Evolutionary conservation across 805 yeast species (phyloP).

Genomic region (Candida krabiensis): DNA sequence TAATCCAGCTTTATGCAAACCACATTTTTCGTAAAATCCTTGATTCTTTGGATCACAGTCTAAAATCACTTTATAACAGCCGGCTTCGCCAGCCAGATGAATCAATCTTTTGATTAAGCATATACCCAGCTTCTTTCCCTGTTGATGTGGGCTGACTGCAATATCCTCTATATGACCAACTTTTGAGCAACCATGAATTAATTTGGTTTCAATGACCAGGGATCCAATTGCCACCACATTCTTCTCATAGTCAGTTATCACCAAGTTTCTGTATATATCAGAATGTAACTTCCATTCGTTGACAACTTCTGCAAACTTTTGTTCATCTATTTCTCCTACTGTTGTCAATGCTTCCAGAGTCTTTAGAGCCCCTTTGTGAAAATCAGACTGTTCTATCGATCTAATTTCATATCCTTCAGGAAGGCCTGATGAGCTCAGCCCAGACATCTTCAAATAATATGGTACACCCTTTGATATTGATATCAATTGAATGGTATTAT

Average conservation of each 20-base stretch:
- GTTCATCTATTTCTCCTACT: constrained; percentile 68
- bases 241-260: constrained; percentile 54
- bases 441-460: too few species aligned
- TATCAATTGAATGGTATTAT: too few species aligned
- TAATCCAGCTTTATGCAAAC: constrained; percentile 61
- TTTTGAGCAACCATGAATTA: constrained; percentile 79
- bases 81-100: constrained; percentile 53
- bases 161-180: constrained; percentile 97
- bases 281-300: constrained; percentile 55
- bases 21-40: constrained; percentile 88
- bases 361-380: constrained; percentile 57
- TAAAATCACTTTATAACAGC: constrained; percentile 85
- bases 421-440: constrained; percentile 21
- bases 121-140: constrained; percentile 81
- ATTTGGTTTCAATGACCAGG: constrained; percentile 73
- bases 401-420: constrained; percentile 76
- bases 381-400: constrained; percentile 55
- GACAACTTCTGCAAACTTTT: constrained; percentile 50
- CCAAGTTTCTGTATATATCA: constrained; percentile 65
- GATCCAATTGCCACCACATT: constrained; percentile 82
- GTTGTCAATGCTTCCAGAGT: constrained; percentile 72
- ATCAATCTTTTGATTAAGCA: constrained; percentile 63
- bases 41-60: constrained; percentile 86
- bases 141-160: constrained; percentile 70
- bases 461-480: too few species aligned